Base-by-base conservation (phyloP, 2,329 filamentous ascomycete species). In the Fusarium subtropicale region DNA sequence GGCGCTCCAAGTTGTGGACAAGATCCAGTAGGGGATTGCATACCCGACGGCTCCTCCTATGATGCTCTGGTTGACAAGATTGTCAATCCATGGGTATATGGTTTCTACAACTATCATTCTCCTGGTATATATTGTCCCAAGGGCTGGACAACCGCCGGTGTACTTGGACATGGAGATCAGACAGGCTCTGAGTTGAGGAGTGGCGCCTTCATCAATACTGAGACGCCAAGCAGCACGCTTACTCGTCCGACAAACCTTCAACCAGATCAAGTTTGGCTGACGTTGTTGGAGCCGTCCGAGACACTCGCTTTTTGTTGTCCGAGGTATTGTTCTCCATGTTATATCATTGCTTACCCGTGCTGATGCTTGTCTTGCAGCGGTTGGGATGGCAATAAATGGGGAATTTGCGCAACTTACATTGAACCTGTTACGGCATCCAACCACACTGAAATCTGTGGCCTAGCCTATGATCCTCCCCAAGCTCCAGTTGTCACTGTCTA, bases 71-170 rank as follows among this genome's bases (percentile, higher is more conserved):
- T 36, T 20, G n/a, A 4, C 10, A 28, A 46, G 7, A 26, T 16
- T 5, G 13, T 39, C 24, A 18, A 50, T 16, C n/a, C 46, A 36
- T 45, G 64, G 5, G 38, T 48, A 1, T 60, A 68, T 7, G 64
- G 60, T 3, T 55, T 66, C 15, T 36, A 75, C 16, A 28, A 46
- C 0, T 74, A 75, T 42, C 62, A 71, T 56, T 77, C 75, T 1
- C 72, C 74, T 0, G 76, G 71, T 1, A 24, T 74, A 3, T 41
- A 53, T 10, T 78, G 72, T 13, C 75, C 73, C 2, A 61, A 68
- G 0, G 69, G 68, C 0, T 75, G 73, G 72, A 74, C 71, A 8
- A 76, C 72, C 4, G 74, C 60, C 1, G 75, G 68, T 15, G 31
- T 61, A 2, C 38, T 73, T 20, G 62, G 62, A 1, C 62, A 54